Evolutionary conservation across 208 protist species (phyloP).

Genomic region (Leishmania arabica): DNA sequence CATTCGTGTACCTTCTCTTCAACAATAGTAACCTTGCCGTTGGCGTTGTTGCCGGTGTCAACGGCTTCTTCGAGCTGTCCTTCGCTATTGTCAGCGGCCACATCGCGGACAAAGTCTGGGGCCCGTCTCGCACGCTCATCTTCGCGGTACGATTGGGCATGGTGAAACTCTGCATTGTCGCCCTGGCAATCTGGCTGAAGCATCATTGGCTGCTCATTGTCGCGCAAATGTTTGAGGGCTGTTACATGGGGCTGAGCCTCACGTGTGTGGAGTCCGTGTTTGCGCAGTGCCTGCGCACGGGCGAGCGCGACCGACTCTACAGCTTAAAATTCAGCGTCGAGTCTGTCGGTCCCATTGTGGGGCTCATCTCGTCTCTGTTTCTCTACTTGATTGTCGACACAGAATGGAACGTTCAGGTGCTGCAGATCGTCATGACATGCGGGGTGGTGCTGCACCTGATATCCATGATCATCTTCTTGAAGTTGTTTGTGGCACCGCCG

Average conservation of each 20-base stretch:
- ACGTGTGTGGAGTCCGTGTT: slow-evolving; percentile 72
- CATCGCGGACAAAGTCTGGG: slow-evolving; percentile 55
- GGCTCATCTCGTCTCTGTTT: slow-evolving; percentile 46
- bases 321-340: slow-evolving; percentile 74
- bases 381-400: slow-evolving; percentile 56
- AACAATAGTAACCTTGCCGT: slow-evolving; percentile 61
- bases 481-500: slow-evolving; percentile 51
- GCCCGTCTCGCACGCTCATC: slow-evolving; percentile 55
- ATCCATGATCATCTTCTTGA: slow-evolving; percentile 54
- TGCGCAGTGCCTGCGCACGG: slow-evolving; percentile 60
- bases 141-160: slow-evolving; percentile 52
- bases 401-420: slow-evolving; percentile 45
- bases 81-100: slow-evolving; percentile 55
- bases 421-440: slow-evolving; percentile 56
- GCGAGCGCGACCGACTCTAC: slow-evolving; percentile 69
- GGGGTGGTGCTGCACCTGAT: slow-evolving; percentile 52
- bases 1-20: slow-evolving; percentile 61
- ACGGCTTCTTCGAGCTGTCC: slow-evolving; percentile 56
- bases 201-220: slow-evolving; percentile 43
- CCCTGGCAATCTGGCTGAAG: slow-evolving; percentile 38
- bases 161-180: slow-evolving; percentile 39
- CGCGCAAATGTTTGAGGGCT: slow-evolving; percentile 63
- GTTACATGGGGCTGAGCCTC: slow-evolving; percentile 67
- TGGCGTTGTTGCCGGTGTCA: slow-evolving; percentile 62
- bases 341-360: slow-evolving; percentile 55